Base-by-base conservation (phyloP, 495 filamentous ascomycete species). In the Xylaria bambusicola region DNA sequence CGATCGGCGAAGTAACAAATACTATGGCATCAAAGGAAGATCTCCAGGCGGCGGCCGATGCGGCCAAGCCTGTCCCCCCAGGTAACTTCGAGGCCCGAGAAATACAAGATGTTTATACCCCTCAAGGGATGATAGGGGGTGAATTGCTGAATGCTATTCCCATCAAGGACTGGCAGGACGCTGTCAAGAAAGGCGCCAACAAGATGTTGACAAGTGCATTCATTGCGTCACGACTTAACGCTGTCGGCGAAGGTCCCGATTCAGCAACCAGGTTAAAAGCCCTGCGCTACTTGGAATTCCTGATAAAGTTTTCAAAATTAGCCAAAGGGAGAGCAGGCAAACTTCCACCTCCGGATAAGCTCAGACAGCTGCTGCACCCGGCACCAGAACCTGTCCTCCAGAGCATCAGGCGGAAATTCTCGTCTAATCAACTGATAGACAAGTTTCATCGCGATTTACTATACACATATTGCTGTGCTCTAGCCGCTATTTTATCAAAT, bases 41-140 rank as follows among this genome's bases (percentile, higher is more conserved):
- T 47, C 78, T 94, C 1, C 85, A 90, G 61, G 82, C 84, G 17
- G 81, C 79, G 47, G 76, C 88, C 41, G 87, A 91, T 67, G 80
- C 78, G 29, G 77, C 79, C 29, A 94, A 95, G 65, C 92, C 94
- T 13, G 79, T 92, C 31, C 94, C 94, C 1, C 82, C 77, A 12
- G 82, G 88, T 45, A 90, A 98, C 69, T 78, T 86, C 45, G 79
- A 83, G 2, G 92, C 90, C 21, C 73, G 79, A 27, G 84, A 85
- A 20, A 83, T 91, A n/a, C 81, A 84, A 12, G 90, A 96, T 36
- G 91, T 97, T 38, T 98, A 98, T 71, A 72, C 88, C 1, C 71
- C 90, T 44, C 81, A 87, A 23, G 75, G 76, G 12, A 74, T 98
- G 44, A 84, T 97, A 21, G 82, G 84, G 29, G 61, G 73, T 13